phyloP scores from a whole-genome alignment of 1,139 yeast genomes.

The Blastobotrys malaysiensis region DNA sequence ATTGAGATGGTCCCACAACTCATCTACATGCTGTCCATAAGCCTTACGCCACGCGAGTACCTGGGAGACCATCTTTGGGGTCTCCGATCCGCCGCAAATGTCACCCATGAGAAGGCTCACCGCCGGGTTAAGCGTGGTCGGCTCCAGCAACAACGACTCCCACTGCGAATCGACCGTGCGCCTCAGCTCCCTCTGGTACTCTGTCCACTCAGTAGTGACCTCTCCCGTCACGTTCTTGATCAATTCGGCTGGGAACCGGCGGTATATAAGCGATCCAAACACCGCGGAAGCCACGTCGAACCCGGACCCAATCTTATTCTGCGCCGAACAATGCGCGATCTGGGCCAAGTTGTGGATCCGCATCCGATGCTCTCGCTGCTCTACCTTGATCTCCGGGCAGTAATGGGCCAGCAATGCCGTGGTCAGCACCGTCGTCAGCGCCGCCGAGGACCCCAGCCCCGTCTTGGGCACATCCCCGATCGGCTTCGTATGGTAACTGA shows the following conservation, averaged over 20 bases:
- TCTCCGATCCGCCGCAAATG: conserved; percentile 85
- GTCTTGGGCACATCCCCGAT: conserved; percentile 83
- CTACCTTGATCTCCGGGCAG: conserved; percentile 37
- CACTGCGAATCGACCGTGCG: conserved; percentile 25
- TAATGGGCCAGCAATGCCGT: conserved; percentile 54
- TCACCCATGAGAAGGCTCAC: conserved; percentile 85
- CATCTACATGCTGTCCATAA: conserved; percentile 46
- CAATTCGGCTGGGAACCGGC: conserved; percentile 47
- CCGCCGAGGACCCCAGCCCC: conserved; percentile 95
- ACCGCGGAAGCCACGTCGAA: conserved; percentile 96
- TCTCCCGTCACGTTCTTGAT: conserved; percentile 15
- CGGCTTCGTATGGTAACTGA: conserved; percentile 53
- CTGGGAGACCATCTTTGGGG: conserved; percentile 79
- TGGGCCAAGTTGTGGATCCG: conserved; percentile 78
- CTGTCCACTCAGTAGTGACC: neutral
- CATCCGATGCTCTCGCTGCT: conserved; percentile 9
- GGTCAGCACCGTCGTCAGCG: conserved; percentile 75
- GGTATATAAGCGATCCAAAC: conserved; percentile 79
- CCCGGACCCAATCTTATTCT: conserved; percentile 92
- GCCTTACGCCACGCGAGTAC: conserved; percentile 65
- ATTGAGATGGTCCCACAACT: conserved; percentile 53
- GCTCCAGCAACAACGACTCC: conserved; percentile 41
- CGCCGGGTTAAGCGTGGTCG: conserved; percentile 61
- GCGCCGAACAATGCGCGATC: conserved; percentile 88
- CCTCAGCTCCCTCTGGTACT: conserved; percentile 5